Evolutionary conservation across 2,329 filamentous ascomycete species (phyloP), one percentile per base, ranked within the genome.

Genomic region (Sarocladium kiliense): DNA sequence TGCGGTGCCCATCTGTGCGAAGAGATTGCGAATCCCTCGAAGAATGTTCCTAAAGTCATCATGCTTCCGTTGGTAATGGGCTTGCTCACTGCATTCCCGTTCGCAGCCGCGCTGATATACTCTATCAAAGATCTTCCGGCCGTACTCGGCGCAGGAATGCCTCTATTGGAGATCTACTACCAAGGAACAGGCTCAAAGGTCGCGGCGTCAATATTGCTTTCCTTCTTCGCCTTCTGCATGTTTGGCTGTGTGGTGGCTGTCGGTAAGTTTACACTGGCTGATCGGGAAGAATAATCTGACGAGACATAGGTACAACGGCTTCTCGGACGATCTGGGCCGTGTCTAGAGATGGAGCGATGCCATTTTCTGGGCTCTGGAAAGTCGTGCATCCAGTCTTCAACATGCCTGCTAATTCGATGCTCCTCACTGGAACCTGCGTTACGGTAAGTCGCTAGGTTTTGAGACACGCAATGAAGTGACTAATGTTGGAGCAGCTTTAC

Each of bases 1-100:
- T 44, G 39, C 19, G 39, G 39, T 14, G 39, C 39, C 18, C 39
- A 44, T 23, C 39, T 44, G 6, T 44, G 39, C 18, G 39, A 44
- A 18, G 39, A 53, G 71, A 61, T 71, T 32, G 70, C 73, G 54
- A 63, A 66, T 21, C 39, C 39, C 19, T 44, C 39, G 7, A 44
- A 44, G 39, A 63, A 60, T n/a, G 61, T 63, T 0, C 62, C 62
- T 0, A 61, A 55, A 3, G 60, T 62, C 9, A 63, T 63, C 54
- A 56, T 63, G 1, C 59, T 60, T 12, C 62, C 62, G 0, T 21
- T 63, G 3, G 10, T 62, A 0, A 62, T 63, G 60, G 61, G 61
- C 0, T 9, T 63, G 1, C 27, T 63, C 0, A 63, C 62, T 2
- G 61, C 62, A 0, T 62, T 63, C 1, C 62, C 62, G 0, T 63